Evolutionary conservation across 2,329 filamentous ascomycete genomes (phyloP), one percentile per base, ranked within the genome.

Genomic region (Claviceps humidiphila): DNA sequence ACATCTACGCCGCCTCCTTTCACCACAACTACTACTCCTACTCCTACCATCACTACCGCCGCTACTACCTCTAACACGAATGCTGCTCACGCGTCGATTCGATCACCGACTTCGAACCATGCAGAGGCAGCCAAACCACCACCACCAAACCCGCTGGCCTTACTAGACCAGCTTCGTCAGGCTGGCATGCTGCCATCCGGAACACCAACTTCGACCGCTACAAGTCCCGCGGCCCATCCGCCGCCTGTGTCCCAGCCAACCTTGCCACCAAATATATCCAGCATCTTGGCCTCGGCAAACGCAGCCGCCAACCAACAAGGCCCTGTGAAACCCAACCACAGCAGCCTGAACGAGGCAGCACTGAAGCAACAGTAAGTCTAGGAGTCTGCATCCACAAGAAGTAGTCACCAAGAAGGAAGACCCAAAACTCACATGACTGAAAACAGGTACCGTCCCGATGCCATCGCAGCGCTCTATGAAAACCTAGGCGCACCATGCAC

Each of bases 401-500:
- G 14, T 8, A 9, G 22, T 11, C 11, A 17, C 6, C 16, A n/a
- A 41, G n/a, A 41, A 41, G 2, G 9, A 16, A 8, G 47, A 5
- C 9, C 26, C 4, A 44, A 13, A 24, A 16, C 7, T 46, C 45
- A 26, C n/a, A 46, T 37, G 7, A 30, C 5, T 13, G 9, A 16
- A n/a, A 26, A 14, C 4, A 54, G 85, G 60, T 84, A 83, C 57
- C 86, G 87, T 16, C 84, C 85, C 14, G 78, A 89, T 58, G 73
- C 95, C 14, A 74, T 95, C 7, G 74, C 81, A 17, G 75, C 75
- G 17, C 77, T 97, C 8, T 91, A 95, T 63, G 87, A 91, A 55
- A 81, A 84, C 20, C 80, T 89, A 41, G 87, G 91, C 0, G 87
- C 89, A 54, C 87, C 90, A 53, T 98, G 93, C 66, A 87, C 85